phyloP scores from a whole-genome alignment of 257 asterid genomes.

The Anisodus tanguticus region DNA sequence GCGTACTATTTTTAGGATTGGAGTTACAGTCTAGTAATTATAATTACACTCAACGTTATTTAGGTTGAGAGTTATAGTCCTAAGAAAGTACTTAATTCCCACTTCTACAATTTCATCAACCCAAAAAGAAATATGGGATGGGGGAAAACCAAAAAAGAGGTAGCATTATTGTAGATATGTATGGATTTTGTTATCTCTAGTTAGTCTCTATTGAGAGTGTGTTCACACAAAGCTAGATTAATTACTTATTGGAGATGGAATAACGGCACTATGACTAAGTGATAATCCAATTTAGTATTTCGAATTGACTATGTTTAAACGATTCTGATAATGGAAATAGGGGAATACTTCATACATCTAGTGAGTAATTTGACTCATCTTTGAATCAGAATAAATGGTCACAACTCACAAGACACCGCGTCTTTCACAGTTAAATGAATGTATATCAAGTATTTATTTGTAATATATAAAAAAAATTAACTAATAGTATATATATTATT shows the following conservation, averaged over 20 bases:
- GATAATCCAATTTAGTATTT: neutral
- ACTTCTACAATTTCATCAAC: neutral
- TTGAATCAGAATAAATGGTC: neutral
- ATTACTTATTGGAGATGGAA: neutral
- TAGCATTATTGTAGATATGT: neutral
- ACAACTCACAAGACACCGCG: too few relatives aligned
- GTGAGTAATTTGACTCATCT: neutral
- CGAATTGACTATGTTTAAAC: neutral
- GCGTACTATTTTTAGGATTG: neutral
- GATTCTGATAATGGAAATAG: neutral
- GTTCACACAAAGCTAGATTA: neutral
- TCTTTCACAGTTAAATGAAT: too few relatives aligned
- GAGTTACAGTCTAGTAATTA: neutral
- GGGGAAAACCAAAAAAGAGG: neutral
- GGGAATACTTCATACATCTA: neutral
- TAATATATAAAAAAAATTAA: too few relatives aligned
- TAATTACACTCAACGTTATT: neutral
- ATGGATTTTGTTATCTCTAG: neutral
- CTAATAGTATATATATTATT: too few relatives aligned
- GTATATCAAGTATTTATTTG: too few relatives aligned
- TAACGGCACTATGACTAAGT: neutral
- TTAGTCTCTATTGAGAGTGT: neutral
- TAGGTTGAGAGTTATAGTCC: neutral
- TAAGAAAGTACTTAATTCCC: neutral
- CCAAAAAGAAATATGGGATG: neutral